Evolutionary conservation across 768 basidiomycete genomes (phyloP), one percentile per base, ranked within the genome.

Genomic region (Tylopilus sp.): DNA sequence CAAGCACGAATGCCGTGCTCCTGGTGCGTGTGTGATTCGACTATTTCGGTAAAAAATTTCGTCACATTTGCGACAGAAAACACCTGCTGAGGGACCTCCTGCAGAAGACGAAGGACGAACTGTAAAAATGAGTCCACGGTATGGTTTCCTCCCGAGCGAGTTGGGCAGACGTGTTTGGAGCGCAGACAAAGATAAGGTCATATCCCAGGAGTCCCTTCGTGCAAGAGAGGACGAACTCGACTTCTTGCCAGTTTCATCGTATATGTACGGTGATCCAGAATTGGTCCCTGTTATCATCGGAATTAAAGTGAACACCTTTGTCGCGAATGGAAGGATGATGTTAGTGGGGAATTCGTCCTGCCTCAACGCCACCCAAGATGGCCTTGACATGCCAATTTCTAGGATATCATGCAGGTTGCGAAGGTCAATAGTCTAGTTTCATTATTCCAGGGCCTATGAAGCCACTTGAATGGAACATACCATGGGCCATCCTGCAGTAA

Each of bases 131-230:
- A 73, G 6, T 70, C 71, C 2, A 59, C 49, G 13, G 80, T 62
- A 35, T 33, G 11, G 0, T 20, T 33, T 53, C 60, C 8, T 57
- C 55, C 39, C 38, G 45, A 5, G 46, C 56, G 26, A 87, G 73
- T 6, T 55, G 52, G 15, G 69, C 64, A 59, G 60, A 71, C 0
- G 71, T 75, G 52, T 73, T 73, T 30, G 72, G 71, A 22, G 72
- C 78, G 60, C 75, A 79, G 25, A 90, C 71, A 69, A 90, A 90
- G 8, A 86, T 58, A 3, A 88, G 89, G 56, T 89, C 86, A 42
- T 71, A 61, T 1, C 79, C 86, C 44, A 85, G 69, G 18, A 67
- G 62, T 0, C 79, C 80, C 25, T 75, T 65, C 0, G 83, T 86
- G 56, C 80, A 80, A 11, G 85, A 78, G 4, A 88, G 69, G 9